These are phyloP conservation scores for Leptographium lundbergii DNA, from an alignment of 2,329 filamentous ascomycete genomes.

Conservation along the genomic window DNA sequence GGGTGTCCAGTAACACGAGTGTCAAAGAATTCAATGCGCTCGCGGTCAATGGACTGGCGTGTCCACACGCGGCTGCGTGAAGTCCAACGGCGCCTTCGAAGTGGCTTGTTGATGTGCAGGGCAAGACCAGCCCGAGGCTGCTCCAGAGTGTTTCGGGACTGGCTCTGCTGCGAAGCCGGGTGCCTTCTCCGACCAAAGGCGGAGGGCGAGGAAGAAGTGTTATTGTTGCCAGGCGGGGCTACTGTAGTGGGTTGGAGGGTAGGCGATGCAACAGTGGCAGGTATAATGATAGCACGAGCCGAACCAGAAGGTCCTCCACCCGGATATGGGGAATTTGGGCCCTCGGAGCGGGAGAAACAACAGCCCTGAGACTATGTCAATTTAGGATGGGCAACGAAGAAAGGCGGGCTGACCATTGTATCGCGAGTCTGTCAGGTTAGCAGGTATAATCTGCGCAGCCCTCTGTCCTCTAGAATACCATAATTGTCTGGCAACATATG, in stretches of 20 bases:
- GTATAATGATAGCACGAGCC: constrained; percentile 39
- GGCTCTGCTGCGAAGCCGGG: neutral
- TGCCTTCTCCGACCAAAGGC: neutral
- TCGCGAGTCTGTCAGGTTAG: neutral
- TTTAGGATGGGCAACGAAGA: neutral
- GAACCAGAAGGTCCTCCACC: constrained; percentile 34
- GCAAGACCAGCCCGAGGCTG: constrained; percentile 31
- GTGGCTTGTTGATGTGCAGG: constrained; percentile 58
- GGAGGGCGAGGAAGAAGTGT: neutral
- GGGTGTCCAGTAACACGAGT: constrained; percentile 66
- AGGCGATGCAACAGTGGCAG: constrained; percentile 16
- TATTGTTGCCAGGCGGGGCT: neutral
- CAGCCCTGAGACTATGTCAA: constrained; percentile 33
- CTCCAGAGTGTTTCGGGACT: neutral
- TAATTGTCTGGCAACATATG: too few relatives aligned
- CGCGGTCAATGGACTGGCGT: constrained; percentile 50
- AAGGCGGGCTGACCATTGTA: neutral
- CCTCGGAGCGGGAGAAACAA: constrained; percentile 41
- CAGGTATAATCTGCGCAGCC: too few relatives aligned
- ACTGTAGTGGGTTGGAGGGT: neutral
- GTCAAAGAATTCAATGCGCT: constrained; percentile 79
- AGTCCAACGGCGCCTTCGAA: constrained; percentile 53
- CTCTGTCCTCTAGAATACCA: too few relatives aligned
- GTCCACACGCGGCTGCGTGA: constrained; percentile 57
- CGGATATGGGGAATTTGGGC: constrained; percentile 41